Evolutionary conservation across 441 rosid genomes (phyloP), one percentile per base, ranked within the genome.

Genomic region (Hura crepitans): DNA sequence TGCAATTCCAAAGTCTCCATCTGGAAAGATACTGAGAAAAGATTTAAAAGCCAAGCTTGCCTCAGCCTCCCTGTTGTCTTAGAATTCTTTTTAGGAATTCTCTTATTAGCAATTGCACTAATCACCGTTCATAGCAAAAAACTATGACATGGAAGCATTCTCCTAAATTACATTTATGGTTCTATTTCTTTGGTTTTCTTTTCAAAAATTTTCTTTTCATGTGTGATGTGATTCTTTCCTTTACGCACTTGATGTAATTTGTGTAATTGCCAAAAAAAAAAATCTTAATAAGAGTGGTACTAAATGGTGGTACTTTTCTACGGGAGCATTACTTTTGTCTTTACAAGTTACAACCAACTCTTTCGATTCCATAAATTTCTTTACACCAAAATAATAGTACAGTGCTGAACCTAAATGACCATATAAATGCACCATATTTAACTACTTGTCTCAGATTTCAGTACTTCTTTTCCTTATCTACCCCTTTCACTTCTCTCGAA

Each of bases 1-100:
- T 62, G 83, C 96, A 14, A 89, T 93, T 71, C 98, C 98, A 0
- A 93, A 86, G 82, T 87, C 97, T 69, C 93, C 98, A 6, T 77
- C 98, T 0, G 98, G 98, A 4, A 93, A 93, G 84, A 93, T 93
- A 59, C 71, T 93, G 65, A 86, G 98, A 78, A 91, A 91, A 79
- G 96, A 86, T 73, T 84, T 93, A 2, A 86, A 81, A 82, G 91
- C 94, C 57, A 93, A 83, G 83, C 78, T 91, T 20, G 82, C 85
- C 30, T 1, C 84, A 0, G 20, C 83, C 42, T 9, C 81, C 37
- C 28, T 78, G 20, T 18, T 50, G 60, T 55, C 79, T 23, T 68
- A 57, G 39, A 59, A 45, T 46, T 55, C 51, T 22, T 59, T 30
- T 15, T 54, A 2, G 3, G n/a, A 31, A 12, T 20, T 25, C 43